A percentile compares a stretch with the other conserved stretches of the same genome.
phyloP scores from a whole-genome alignment of 805 yeast genomes.

The Spathaspora arborariae region DNA sequence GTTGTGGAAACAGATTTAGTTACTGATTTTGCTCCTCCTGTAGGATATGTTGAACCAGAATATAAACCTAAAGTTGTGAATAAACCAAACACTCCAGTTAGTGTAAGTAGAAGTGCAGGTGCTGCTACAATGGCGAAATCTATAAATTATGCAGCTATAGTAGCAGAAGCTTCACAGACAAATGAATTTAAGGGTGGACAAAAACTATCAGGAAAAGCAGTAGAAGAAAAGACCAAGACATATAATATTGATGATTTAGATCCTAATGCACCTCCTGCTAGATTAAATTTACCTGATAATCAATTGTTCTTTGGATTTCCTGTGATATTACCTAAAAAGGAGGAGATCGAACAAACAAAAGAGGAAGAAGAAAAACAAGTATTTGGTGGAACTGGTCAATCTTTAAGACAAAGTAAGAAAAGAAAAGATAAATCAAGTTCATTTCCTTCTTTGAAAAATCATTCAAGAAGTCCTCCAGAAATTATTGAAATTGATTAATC shows the following conservation, averaged over 20 bases:
- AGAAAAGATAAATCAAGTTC: constrained; percentile 53
- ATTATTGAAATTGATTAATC: constrained; percentile 71
- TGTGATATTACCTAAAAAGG: constrained; percentile 43
- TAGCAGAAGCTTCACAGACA: constrained; percentile 38
- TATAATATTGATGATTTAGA: constrained; percentile 43
- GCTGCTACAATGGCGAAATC: constrained; percentile 76
- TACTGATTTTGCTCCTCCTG: constrained; percentile 98
- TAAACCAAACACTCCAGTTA: constrained; percentile 31
- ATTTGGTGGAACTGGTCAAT: constrained; percentile 70
- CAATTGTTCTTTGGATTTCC: constrained; percentile 95
- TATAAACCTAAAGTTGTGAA: constrained; percentile 36
- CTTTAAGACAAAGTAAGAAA: constrained; percentile 66
- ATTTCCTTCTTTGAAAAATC: constrained; percentile 56
- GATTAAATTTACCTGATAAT: constrained; percentile 73
- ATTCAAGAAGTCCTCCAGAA: constrained; percentile 64
- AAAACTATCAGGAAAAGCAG: constrained; percentile 61
- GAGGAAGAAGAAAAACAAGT: constrained; percentile 13
- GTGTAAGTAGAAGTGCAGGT: constrained; percentile 36
- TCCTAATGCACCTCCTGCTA: constrained; percentile 63
- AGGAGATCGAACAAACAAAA: constrained; percentile 24
- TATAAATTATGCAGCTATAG: constrained; percentile 60
- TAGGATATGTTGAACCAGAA: constrained; percentile 94
- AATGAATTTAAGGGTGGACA: constrained; percentile 57
- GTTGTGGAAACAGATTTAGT: constrained; percentile 95
- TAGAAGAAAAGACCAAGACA: constrained; percentile 17